These are phyloP conservation scores for Glarea lozoyensis DNA, from an alignment of 495 filamentous ascomycete species.

Conservation along the genomic window DNA sequence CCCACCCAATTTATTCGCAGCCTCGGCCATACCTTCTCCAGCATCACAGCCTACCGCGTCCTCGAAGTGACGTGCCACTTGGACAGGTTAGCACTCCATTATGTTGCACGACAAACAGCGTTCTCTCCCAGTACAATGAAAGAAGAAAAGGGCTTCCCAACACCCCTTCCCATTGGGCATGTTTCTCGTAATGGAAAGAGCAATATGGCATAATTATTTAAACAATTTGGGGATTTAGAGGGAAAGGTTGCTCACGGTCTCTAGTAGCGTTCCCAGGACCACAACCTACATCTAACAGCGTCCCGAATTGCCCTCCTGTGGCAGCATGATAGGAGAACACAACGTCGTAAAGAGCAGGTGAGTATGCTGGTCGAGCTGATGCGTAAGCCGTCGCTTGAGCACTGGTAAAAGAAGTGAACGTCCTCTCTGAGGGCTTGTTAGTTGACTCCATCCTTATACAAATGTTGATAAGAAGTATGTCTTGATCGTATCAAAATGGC, in stretches of 20 bases:
- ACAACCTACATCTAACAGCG: constrained; percentile 47
- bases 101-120: too few species aligned
- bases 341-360: constrained; percentile 32
- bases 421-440: constrained; percentile 16
- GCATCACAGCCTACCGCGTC: constrained; percentile 50
- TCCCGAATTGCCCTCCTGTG: constrained; percentile 36
- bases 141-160: too few species aligned
- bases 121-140: too few species aligned
- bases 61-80: constrained; percentile 56
- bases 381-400: constrained; percentile 38
- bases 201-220: too few species aligned
- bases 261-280: constrained; percentile 58
- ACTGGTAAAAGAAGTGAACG: constrained; percentile 37
- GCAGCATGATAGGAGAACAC: constrained; percentile 38
- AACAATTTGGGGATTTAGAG: too few species aligned
- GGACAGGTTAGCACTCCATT: too few species aligned
- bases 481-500: too few species aligned
- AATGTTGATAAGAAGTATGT: too few species aligned
- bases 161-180: too few species aligned
- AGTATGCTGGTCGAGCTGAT: constrained; percentile 31
- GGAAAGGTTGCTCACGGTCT: too few species aligned
- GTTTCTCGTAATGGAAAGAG: too few species aligned
- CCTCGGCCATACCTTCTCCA: constrained; percentile 42
- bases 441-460: too few species aligned
- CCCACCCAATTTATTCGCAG: constrained; percentile 30